Conservation (phyloP, 345 rosid genomes). For the Populus simonii region DNA sequence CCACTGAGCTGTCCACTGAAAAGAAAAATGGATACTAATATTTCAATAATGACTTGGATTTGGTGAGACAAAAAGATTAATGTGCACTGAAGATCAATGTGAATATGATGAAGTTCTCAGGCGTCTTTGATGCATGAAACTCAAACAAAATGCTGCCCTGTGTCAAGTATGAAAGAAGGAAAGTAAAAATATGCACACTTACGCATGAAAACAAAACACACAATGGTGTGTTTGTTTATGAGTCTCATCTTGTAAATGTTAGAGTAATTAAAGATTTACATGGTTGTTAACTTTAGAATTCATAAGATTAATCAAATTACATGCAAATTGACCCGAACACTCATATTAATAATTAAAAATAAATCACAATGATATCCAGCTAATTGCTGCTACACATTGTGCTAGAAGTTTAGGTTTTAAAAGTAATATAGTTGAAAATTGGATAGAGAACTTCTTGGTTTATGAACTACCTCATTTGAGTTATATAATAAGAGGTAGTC, state of each 20-base stretch:
- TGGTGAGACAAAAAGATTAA: neutral
- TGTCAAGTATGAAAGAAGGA: neutral
- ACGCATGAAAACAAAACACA: too few relatives aligned
- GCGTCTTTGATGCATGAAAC: neutral
- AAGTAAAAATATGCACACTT: neutral
- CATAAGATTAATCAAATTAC: too few relatives aligned
- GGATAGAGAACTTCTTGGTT: neutral
- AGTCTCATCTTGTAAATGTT: too few relatives aligned
- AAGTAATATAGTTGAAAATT: neutral
- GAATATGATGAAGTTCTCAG: neutral
- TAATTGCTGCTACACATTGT: neutral
- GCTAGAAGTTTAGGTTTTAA: neutral
- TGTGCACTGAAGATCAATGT: neutral
- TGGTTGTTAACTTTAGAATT: too few relatives aligned
- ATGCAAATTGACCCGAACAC: too few relatives aligned
- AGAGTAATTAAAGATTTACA: too few relatives aligned
- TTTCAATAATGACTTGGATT: neutral
- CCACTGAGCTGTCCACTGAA: neutral
- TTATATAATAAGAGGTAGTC: neutral
- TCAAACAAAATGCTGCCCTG: neutral
- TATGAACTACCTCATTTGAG: neutral
- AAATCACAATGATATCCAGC: constrained; percentile 8
- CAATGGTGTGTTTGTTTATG: neutral
- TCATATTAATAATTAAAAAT: too few relatives aligned
- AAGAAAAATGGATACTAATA: neutral